Evolutionary conservation across 805 yeast species (phyloP).

Genomic region (Candida nemodendra): DNA sequence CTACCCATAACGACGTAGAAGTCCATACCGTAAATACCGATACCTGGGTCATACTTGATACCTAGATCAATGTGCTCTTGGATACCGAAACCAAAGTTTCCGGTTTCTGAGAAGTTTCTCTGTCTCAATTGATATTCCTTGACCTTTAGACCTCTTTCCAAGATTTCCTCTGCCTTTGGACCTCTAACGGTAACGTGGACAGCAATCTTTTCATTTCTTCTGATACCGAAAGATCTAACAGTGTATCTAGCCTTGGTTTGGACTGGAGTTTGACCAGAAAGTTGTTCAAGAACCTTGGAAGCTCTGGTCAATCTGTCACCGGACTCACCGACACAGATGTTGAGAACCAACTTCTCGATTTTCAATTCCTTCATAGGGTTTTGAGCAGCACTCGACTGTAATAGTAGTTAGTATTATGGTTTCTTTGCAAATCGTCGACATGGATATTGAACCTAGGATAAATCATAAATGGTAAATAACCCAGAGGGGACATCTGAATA

Average conservation of each 20-base stretch:
- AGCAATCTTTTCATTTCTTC: conserved; percentile 99
- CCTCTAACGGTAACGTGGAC: conserved; percentile 99
- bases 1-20: conserved; percentile 99
- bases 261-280: conserved; percentile 99
- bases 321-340: conserved; percentile 99
- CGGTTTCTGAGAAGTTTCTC: conserved; percentile 97
- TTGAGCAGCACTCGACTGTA: conserved; percentile 58
- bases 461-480: too few relatives aligned
- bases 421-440: too few relatives aligned
- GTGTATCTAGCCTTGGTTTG: conserved; percentile 99
- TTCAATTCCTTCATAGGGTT: conserved; percentile 98
- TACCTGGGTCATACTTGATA: conserved; percentile 99
- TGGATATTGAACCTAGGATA: too few relatives aligned
- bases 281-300: conserved; percentile 99
- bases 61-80: conserved; percentile 99
- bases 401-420: background rate
- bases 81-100: conserved; percentile 99
- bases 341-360: conserved; percentile 98
- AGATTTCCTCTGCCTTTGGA: conserved; percentile 99
- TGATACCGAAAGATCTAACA: conserved; percentile 99
- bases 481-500: too few relatives aligned
- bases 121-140: conserved; percentile 96
- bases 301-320: conserved; percentile 99
- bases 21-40: conserved; percentile 99
- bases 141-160: conserved; percentile 99